Conservation (phyloP, 306 rosid species). For the Astragalus glycyphyllos region DNA sequence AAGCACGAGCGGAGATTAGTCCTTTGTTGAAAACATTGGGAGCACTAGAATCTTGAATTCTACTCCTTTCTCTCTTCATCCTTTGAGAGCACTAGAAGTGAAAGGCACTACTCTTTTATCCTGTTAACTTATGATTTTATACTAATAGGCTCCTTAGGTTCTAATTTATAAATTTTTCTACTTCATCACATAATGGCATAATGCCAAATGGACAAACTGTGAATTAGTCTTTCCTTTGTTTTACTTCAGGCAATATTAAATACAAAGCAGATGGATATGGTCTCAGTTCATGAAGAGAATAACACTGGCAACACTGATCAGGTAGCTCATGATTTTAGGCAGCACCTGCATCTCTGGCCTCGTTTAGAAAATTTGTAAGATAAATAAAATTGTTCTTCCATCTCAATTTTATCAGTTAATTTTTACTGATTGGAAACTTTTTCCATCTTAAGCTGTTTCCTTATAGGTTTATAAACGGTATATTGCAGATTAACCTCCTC, state of each 20-base stretch:
- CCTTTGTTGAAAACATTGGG: too few relatives aligned
- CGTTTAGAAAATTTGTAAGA: slow-evolving; percentile 72
- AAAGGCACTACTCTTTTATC: too few relatives aligned
- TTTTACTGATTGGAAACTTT: slow-evolving; percentile 11
- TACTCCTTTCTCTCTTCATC: too few relatives aligned
- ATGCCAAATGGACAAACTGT: slow-evolving; percentile 8
- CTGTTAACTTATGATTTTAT: too few relatives aligned
- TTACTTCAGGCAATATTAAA: slow-evolving; percentile 60
- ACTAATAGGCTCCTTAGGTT: too few relatives aligned
- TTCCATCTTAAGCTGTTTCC: slow-evolving; percentile 30
- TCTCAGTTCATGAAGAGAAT: slow-evolving; percentile 58
- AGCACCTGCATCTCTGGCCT: slow-evolving; percentile 69
- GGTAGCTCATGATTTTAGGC: slow-evolving; percentile 62
- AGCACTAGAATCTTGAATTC: too few relatives aligned
- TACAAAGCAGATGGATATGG: slow-evolving; percentile 55
- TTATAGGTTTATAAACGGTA: slow-evolving; percentile 36
- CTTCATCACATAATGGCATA: slow-evolving; percentile 19
- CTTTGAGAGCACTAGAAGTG: too few relatives aligned
- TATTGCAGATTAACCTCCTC: slow-evolving; percentile 67
- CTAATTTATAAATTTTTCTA: background rate
- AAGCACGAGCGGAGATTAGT: too few relatives aligned
- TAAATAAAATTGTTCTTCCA: slow-evolving; percentile 29
- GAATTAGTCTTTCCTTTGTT: slow-evolving; percentile 34
- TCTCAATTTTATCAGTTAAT: slow-evolving; percentile 30
- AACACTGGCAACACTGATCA: slow-evolving; percentile 46